These are phyloP conservation scores for Rhododendron mucronatum DNA, from an alignment of 148 eudicot genomes.

Conservation along the genomic window DNA sequence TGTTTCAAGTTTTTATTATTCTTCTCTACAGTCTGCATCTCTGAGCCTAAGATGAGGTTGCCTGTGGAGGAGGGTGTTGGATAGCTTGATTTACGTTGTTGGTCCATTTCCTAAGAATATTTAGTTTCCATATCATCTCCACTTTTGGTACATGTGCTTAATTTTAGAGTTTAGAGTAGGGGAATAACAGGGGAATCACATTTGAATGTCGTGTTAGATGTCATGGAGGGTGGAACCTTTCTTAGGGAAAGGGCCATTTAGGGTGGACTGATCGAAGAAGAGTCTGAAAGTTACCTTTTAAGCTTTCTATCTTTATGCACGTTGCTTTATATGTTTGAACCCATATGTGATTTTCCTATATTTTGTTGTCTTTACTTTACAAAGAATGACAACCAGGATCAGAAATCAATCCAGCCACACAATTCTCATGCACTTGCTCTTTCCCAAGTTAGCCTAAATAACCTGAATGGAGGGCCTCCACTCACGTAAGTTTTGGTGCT, in stretches of 20 bases:
- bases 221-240: background rate
- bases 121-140: background rate
- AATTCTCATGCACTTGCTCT: constrained; percentile 66
- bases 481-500: constrained; percentile 63
- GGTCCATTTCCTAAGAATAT: background rate
- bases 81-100: background rate
- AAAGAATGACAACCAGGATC: constrained; percentile 55
- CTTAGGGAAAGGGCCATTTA: background rate
- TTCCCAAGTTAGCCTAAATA: constrained; percentile 75
- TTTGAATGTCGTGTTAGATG: background rate
- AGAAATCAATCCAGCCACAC: constrained; percentile 60
- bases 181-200: background rate
- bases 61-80: background rate
- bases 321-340: constrained; percentile 5
- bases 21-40: background rate
- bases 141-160: background rate
- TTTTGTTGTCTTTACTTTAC: constrained; percentile 7
- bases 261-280: background rate
- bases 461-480: constrained; percentile 58
- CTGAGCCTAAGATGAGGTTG: background rate
- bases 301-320: background rate
- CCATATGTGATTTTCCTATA: constrained; percentile 9
- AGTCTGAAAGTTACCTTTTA: background rate
- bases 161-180: background rate
- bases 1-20: background rate